Percentiles rank a stretch among this genome's conserved stretches.
phyloP scores from a whole-genome alignment of 2,329 filamentous ascomycete genomes.

The Ophiognomonia clavigignenti-juglandacearum region DNA sequence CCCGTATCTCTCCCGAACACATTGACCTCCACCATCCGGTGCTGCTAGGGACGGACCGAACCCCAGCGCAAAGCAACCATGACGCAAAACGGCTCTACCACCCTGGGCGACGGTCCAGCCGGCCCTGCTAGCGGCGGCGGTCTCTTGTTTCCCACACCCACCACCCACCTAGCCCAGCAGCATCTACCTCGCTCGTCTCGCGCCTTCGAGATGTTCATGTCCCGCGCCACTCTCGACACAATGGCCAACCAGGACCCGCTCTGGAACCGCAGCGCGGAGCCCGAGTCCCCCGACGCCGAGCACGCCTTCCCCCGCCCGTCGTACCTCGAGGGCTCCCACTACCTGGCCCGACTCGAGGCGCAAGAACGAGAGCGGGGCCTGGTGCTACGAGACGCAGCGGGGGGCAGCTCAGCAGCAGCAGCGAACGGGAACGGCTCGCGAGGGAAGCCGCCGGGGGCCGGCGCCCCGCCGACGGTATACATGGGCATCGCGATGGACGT shows the following conservation, averaged over 20 bases:
- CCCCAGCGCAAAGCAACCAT: slow-evolving; percentile 12
- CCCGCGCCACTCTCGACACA: slow-evolving; percentile 18
- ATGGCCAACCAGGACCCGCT: slow-evolving; percentile 20
- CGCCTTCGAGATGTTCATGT: slow-evolving; percentile 47
- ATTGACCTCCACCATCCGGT: slow-evolving; percentile 35
- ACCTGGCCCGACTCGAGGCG: slow-evolving; percentile 71
- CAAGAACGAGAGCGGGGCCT: slow-evolving; percentile 57
- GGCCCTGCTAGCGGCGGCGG: no score
- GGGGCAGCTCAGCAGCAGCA: slow-evolving; percentile 42
- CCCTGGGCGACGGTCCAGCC: no score
- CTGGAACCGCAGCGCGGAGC: slow-evolving; percentile 9
- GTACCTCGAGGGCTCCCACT: slow-evolving; percentile 73
- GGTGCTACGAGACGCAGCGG: slow-evolving; percentile 43
- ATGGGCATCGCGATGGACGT: slow-evolving; percentile 79
- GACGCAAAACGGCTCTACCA: slow-evolving; percentile 24
- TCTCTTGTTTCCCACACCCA: no score
- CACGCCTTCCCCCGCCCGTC: slow-evolving; percentile 73
- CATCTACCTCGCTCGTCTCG: slow-evolving; percentile 45
- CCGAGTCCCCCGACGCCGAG: slow-evolving; percentile 21
- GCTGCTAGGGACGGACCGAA: neutral
- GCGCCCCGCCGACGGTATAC: slow-evolving; percentile 48
- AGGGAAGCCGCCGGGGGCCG: slow-evolving; percentile 51
- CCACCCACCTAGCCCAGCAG: slow-evolving; percentile 22
- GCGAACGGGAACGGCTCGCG: slow-evolving; percentile 46
- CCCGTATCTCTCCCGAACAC: slow-evolving; percentile 50